Evolutionary conservation across 1,139 yeast genomes (phyloP).

Genomic region (Lodderomyces elongisporus): DNA sequence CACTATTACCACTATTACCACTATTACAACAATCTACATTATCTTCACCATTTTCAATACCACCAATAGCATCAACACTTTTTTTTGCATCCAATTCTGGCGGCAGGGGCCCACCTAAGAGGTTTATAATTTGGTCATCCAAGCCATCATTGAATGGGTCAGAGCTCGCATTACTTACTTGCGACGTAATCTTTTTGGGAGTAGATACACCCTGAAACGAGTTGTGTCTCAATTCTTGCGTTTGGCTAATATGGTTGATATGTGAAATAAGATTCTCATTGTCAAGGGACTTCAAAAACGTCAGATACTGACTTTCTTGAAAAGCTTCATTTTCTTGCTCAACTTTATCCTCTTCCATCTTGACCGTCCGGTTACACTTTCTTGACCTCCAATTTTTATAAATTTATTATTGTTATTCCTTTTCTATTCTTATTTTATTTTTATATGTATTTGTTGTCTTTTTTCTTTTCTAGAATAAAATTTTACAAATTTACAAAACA

Average conservation of each 20-base stretch:
- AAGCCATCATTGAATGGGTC: slow-evolving; percentile 43
- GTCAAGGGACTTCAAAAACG: slow-evolving; percentile 30
- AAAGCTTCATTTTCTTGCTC: neutral
- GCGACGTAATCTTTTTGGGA: slow-evolving; percentile 11
- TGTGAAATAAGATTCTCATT: slow-evolving; percentile 29
- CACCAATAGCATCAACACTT: neutral
- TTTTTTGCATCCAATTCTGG: neutral
- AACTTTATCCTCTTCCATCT: neutral
- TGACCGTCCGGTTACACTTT: neutral
- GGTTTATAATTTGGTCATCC: slow-evolving; percentile 15
- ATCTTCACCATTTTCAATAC: slow-evolving; percentile 2
- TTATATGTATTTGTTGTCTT: too few species aligned
- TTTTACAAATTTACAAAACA: too few species aligned
- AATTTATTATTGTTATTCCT: too few species aligned
- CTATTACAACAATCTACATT: neutral
- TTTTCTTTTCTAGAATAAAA: too few species aligned
- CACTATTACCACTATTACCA: neutral
- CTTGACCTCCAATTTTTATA: too few species aligned
- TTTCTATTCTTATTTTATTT: too few species aligned
- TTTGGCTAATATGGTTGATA: slow-evolving; percentile 25
- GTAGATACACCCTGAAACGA: slow-evolving; percentile 11
- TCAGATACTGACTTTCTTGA: slow-evolving; percentile 15
- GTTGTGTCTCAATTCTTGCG: slow-evolving; percentile 4
- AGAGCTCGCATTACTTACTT: slow-evolving; percentile 23
- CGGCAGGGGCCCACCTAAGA: neutral